Conservation (phyloP, 2,329 filamentous ascomycete genomes). For the Exophiala viscosa region DNA sequence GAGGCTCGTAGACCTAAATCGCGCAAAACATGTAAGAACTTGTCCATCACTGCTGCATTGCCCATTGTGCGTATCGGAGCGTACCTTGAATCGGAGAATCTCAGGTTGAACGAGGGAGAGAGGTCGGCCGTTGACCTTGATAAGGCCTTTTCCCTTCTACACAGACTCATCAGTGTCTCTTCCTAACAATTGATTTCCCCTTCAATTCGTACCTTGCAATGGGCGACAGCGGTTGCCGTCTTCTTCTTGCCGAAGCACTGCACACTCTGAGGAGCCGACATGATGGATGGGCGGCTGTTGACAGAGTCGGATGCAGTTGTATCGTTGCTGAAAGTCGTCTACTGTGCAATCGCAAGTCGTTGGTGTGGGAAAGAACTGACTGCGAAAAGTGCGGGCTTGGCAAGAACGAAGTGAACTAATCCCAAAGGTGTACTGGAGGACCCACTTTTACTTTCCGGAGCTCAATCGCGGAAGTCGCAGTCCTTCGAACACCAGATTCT, state of each 20-base stretch:
- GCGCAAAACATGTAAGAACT: not conserved
- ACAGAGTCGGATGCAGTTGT: slow-evolving; percentile 21
- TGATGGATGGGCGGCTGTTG: slow-evolving; percentile 46
- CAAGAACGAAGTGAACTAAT: too few species aligned
- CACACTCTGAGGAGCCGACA: slow-evolving; percentile 75
- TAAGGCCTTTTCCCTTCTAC: slow-evolving; percentile 76
- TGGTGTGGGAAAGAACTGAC: slow-evolving; percentile 1
- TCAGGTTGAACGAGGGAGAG: slow-evolving; percentile 91
- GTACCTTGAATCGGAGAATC: slow-evolving; percentile 95
- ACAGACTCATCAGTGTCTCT: slow-evolving; percentile 20
- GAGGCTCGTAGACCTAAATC: slow-evolving; percentile 86
- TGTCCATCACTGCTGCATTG: not conserved
- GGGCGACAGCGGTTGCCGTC: slow-evolving; percentile 84
- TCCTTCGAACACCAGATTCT: too few species aligned
- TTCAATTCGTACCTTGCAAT: slow-evolving; percentile 71
- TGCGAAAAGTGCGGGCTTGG: not conserved
- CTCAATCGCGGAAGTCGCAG: too few species aligned
- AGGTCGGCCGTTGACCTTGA: slow-evolving; percentile 98
- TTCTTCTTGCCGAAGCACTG: slow-evolving; percentile 99
- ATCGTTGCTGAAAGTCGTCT: not conserved
- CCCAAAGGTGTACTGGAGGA: too few species aligned
- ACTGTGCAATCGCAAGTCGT: not conserved
- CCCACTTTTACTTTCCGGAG: too few species aligned
- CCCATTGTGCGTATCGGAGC: slow-evolving; percentile 7
- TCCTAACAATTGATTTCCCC: not conserved